Percentiles rank a stretch among this genome's conserved stretches.
Evolutionary conservation across 2,329 filamentous ascomycete genomes (phyloP).

Genomic region (Fusarium sulawesiense): DNA sequence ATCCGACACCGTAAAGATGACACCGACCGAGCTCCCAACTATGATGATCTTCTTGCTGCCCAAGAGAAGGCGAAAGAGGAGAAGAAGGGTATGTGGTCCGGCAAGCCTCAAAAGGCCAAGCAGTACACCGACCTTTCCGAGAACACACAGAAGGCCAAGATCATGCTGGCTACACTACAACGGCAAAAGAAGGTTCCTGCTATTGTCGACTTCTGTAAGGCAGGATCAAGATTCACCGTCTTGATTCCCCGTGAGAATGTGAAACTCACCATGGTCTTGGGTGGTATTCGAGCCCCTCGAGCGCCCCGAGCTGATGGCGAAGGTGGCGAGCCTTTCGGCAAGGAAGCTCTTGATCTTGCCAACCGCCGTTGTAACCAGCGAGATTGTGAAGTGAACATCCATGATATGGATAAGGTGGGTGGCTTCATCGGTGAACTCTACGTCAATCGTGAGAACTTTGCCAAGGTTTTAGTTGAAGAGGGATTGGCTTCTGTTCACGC

Average conservation of each 20-base stretch:
- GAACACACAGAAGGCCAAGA: conserved; percentile 92
- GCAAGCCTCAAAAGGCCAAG: conserved; percentile 85
- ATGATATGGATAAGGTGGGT: conserved; percentile 95
- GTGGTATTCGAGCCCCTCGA: conserved; percentile 89
- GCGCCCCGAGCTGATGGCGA: conserved; percentile 80
- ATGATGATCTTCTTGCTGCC: conserved; percentile 85
- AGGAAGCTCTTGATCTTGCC: conserved; percentile 93
- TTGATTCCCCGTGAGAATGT: conserved; percentile 91
- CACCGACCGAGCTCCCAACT: conserved; percentile 91
- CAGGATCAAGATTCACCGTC: conserved; percentile 93
- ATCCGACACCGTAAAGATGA: conserved; percentile 96
- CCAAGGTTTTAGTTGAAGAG: conserved; percentile 92
- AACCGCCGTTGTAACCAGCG: conserved; percentile 90
- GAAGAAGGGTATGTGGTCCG: conserved; percentile 94
- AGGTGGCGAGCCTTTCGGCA: conserved; percentile 92
- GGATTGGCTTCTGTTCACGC: conserved; percentile 91
- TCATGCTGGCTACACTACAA: conserved; percentile 87
- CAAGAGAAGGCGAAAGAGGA: conserved; percentile 87
- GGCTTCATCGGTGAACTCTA: conserved; percentile 97
- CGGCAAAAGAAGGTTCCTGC: conserved; percentile 93
- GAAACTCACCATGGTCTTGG: conserved; percentile 94
- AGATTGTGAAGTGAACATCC: conserved; percentile 94
- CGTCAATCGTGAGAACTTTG: conserved; percentile 94
- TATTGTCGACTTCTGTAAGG: conserved; percentile 96
- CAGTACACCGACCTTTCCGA: conserved; percentile 92